Evolutionary conservation across 345 rosid species (phyloP), one percentile per base, ranked within the genome.

Genomic region (Syzygium aqueum): DNA sequence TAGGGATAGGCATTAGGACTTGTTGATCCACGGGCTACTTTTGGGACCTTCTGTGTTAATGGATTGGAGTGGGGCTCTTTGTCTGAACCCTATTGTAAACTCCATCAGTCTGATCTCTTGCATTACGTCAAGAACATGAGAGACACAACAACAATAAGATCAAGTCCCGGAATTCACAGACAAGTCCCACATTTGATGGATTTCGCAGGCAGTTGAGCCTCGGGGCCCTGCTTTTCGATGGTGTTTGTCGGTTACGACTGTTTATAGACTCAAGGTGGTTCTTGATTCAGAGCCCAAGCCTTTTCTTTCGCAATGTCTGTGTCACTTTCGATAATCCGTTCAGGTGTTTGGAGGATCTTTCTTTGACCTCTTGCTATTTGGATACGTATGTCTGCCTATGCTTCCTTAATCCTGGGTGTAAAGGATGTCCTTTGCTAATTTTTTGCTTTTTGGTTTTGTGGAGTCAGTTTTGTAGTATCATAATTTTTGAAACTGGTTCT

Each of bases 11-110:
- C 14, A 27, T 56, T 23, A 56, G 61, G 61, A 56, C 61, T 56
- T 10, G 13, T 23, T 23, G 61, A 9, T 56, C 61, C 61, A 12
- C 2, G 61, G 61, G 61, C 23, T 56, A 56, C 61, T 56, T 56
- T 23, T 0, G 61, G n/a, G 0, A 56, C 10, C n/a, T 56, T 13
- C 61, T 23, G 61, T 9, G 61, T 56, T 27, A 0, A 56, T 56
- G 61, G n/a, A 56, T 56, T 4, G 61, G 61, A 56, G 8, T 56
- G 61, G n/a, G 17, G n/a, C 3, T 56, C 61, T 54, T 25, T 25
- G 7, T 57, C 65, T 57, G 11, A 57, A 57, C 65, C 65, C 65
- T 59, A 11, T 59, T 59, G 65, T 59, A 59, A 27, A 27, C 30
- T 59, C 65, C 67, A 3, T 61, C 67, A 3, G 17, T 3, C 67